These are phyloP conservation scores for Pichia kluyveri DNA, from an alignment of 805 yeast genomes.

Conservation along the genomic window DNA sequence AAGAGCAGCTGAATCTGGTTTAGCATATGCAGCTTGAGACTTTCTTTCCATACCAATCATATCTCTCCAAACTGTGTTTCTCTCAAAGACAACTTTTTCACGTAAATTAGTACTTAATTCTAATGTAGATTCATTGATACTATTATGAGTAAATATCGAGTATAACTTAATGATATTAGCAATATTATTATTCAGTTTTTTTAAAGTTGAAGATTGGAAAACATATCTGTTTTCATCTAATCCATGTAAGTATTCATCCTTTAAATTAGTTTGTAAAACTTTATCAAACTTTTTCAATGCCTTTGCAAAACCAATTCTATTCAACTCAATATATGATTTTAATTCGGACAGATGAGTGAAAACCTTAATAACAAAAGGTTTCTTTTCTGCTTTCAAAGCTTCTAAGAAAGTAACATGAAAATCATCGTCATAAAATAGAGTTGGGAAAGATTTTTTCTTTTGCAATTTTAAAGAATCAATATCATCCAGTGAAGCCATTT, in stretches of 20 bases:
- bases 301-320: constrained; percentile 82
- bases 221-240: constrained; percentile 41
- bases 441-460: constrained; percentile 22
- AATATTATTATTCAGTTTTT: constrained; percentile 41
- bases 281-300: constrained; percentile 91
- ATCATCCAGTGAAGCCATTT: constrained; percentile 4
- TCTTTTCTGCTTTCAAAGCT: constrained; percentile 54
- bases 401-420: constrained; percentile 31
- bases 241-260: constrained; percentile 45
- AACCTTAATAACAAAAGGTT: constrained; percentile 53
- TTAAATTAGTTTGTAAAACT: constrained; percentile 53
- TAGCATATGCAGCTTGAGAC: constrained; percentile 59
- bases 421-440: constrained; percentile 29
- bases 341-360: constrained; percentile 76
- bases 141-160: constrained; percentile 30
- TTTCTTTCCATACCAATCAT: constrained; percentile 86
- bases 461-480: constrained; percentile 13
- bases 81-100: constrained; percentile 94
- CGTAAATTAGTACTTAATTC: constrained; percentile 51
- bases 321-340: constrained; percentile 73
- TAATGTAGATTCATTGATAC: constrained; percentile 31
- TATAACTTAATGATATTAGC: constrained; percentile 32
- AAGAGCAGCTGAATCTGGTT: constrained; percentile 7
- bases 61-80: constrained; percentile 97
- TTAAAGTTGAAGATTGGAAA: constrained; percentile 43